Percentiles rank a stretch among this genome's conserved stretches.
phyloP scores from a whole-genome alignment of 768 basidiomycete species.

The Pisolithus albus region DNA sequence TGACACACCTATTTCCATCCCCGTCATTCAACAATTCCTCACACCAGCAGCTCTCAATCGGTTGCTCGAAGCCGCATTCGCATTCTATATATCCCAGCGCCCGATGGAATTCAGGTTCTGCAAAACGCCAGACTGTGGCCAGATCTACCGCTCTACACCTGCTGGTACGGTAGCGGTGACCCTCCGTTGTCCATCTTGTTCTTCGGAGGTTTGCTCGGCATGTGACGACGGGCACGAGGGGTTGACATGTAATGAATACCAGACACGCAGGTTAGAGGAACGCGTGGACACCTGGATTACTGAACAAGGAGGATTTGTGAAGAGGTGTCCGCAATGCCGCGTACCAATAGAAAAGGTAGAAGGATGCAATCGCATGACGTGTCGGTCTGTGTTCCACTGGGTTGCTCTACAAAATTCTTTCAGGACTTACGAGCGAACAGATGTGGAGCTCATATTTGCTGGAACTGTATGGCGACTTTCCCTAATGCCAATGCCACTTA shows the following conservation, averaged over 20 bases:
- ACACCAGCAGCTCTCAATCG: conserved; percentile 45
- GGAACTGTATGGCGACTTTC: background rate
- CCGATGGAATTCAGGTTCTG: conserved; percentile 64
- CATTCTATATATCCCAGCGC: conserved; percentile 48
- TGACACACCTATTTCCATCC: conserved; percentile 45
- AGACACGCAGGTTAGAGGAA: conserved; percentile 20
- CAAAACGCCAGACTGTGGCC: conserved; percentile 71
- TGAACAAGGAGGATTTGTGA: conserved; percentile 49
- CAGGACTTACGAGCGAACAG: background rate
- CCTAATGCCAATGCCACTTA: background rate
- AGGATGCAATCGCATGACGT: conserved; percentile 79
- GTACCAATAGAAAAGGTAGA: conserved; percentile 61
- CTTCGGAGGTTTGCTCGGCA: conserved; percentile 54
- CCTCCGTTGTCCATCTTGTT: conserved; percentile 65
- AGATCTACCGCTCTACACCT: conserved; percentile 56
- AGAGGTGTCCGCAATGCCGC: conserved; percentile 65
- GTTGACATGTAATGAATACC: conserved; percentile 46
- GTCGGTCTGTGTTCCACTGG: conserved; percentile 25
- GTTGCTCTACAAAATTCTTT: background rate
- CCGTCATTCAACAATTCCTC: conserved; percentile 45
- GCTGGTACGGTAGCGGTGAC: conserved; percentile 28
- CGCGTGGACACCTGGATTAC: conserved; percentile 44
- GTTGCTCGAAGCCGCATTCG: conserved; percentile 50
- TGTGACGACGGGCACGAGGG: conserved; percentile 59
- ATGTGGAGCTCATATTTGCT: background rate